phyloP scores from a whole-genome alignment of 148 eudicot species.

The Diospyros kaki region DNA sequence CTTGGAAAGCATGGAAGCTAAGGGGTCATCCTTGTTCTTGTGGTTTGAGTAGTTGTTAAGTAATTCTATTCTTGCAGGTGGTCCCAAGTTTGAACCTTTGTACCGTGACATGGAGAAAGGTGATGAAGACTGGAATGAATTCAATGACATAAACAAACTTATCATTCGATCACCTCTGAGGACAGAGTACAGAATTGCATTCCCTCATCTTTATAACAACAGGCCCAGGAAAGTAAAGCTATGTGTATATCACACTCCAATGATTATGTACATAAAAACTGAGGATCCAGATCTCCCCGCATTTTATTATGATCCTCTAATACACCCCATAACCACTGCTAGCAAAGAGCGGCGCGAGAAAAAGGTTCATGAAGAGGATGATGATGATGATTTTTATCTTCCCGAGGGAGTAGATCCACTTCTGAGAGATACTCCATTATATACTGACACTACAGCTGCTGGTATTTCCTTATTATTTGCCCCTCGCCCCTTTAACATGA shows the following conservation, averaged over 20 bases:
- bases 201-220: slow-evolving; percentile 96
- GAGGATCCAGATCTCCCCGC: slow-evolving; percentile 99
- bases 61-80: slow-evolving; percentile 51
- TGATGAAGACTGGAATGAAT: slow-evolving; percentile 99
- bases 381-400: slow-evolving; percentile 78
- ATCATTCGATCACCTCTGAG: slow-evolving; percentile 96
- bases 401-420: slow-evolving; percentile 95
- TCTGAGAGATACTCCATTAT: slow-evolving; percentile 60
- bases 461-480: slow-evolving; percentile 92
- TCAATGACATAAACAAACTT: slow-evolving; percentile 94
- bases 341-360: slow-evolving; percentile 70
- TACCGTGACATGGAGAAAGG: slow-evolving; percentile 99
- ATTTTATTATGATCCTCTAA: slow-evolving; percentile 93
- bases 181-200: slow-evolving; percentile 92
- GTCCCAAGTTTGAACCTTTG: slow-evolving; percentile 97
- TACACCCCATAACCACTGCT: slow-evolving; percentile 78
- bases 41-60: neutral
- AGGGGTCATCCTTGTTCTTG: neutral
- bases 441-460: slow-evolving; percentile 98
- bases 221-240: slow-evolving; percentile 97
- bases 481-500: slow-evolving; percentile 94
- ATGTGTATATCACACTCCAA: slow-evolving; percentile 89
- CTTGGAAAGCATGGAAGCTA: neutral
- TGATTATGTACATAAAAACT: slow-evolving; percentile 91
- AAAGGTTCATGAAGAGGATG: slow-evolving; percentile 63